These are phyloP conservation scores for Mucor plumbeus DNA, from an alignment of 371 early-diverging fungal genomes.

Conservation along the genomic window DNA sequence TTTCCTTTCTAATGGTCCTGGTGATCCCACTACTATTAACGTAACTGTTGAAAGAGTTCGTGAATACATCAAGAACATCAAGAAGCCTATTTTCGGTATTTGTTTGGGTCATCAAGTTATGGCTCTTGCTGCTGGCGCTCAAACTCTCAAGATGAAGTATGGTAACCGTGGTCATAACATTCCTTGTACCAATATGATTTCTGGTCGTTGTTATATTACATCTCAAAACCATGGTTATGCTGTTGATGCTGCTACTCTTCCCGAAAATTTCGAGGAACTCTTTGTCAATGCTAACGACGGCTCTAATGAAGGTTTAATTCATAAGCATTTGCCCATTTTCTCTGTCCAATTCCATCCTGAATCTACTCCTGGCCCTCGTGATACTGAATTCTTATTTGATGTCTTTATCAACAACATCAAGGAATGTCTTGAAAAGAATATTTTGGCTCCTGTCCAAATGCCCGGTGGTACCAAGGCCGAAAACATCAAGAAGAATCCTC, in stretches of 20 bases:
- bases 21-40: conserved; percentile 89
- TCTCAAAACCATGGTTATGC: conserved; percentile 98
- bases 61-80: conserved; percentile 65
- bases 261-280: conserved; percentile 81
- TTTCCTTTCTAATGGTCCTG: conserved; percentile 97
- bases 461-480: conserved; percentile 68
- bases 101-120: conserved; percentile 97
- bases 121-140: conserved; percentile 92
- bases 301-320: conserved; percentile 96
- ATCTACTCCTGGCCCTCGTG: conserved; percentile 96
- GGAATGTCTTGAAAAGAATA: conserved; percentile 74
- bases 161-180: conserved; percentile 99
- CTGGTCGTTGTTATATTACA: conserved; percentile 96
- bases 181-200: conserved; percentile 94
- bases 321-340: conserved; percentile 88
- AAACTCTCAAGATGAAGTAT: conserved; percentile 94
- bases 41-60: conserved; percentile 76
- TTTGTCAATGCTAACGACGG: conserved; percentile 98
- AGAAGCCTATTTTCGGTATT: conserved; percentile 96
- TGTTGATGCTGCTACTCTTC: conserved; percentile 84
- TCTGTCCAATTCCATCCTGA: conserved; percentile 99
- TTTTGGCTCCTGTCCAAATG: conserved; percentile 76
- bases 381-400: conserved; percentile 95
- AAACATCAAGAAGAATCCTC: conserved; percentile 58
- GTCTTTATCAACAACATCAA: conserved; percentile 82